Percentiles rank a stretch among this genome's conserved stretches.
Evolutionary conservation across 495 filamentous ascomycete genomes (phyloP).

Genomic region (Emericellopsis terricola): DNA sequence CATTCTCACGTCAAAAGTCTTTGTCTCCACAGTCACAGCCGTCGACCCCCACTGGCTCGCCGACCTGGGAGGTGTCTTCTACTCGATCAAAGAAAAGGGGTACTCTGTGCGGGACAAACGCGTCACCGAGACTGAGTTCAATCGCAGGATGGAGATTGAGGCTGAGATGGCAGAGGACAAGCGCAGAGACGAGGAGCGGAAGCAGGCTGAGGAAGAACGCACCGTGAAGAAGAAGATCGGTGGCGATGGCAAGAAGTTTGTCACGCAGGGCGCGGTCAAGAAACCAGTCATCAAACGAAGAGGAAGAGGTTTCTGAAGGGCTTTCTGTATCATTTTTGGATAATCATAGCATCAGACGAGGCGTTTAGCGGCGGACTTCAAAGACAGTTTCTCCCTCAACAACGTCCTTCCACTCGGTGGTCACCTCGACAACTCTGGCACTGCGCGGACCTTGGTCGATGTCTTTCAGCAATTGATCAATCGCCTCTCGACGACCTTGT

Average conservation of each 20-base stretch:
- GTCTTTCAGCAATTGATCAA: slow-evolving; percentile 56
- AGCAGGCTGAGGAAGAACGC: slow-evolving; percentile 25
- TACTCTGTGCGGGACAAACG: slow-evolving; percentile 80
- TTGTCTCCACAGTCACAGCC: slow-evolving; percentile 93
- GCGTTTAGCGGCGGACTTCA: slow-evolving; percentile 22
- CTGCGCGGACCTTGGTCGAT: slow-evolving; percentile 52
- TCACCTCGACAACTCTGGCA: slow-evolving; percentile 52
- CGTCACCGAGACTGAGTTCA: slow-evolving; percentile 87
- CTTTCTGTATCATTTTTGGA: background rate
- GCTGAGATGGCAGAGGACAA: slow-evolving; percentile 82
- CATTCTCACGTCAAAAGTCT: slow-evolving; percentile 91
- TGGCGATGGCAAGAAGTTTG: slow-evolving; percentile 31
- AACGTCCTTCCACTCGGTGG: slow-evolving; percentile 43
- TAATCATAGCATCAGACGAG: background rate
- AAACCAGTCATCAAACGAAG: slow-evolving; percentile 40
- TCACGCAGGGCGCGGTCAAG: slow-evolving; percentile 36
- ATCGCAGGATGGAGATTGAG: slow-evolving; percentile 89
- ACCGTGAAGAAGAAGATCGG: slow-evolving; percentile 20
- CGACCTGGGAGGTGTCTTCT: slow-evolving; percentile 96
- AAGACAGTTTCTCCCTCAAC: slow-evolving; percentile 50
- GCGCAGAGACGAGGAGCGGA: slow-evolving; percentile 44
- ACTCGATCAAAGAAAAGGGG: slow-evolving; percentile 93
- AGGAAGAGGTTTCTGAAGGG: slow-evolving; percentile 30
- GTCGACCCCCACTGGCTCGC: slow-evolving; percentile 98
- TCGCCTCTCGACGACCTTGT: slow-evolving; percentile 45